Percentiles rank a stretch among this genome's conserved stretches.
Conservation (phyloP, 1,139 yeast genomes). For the Geotrichum klebahnii region DNA sequence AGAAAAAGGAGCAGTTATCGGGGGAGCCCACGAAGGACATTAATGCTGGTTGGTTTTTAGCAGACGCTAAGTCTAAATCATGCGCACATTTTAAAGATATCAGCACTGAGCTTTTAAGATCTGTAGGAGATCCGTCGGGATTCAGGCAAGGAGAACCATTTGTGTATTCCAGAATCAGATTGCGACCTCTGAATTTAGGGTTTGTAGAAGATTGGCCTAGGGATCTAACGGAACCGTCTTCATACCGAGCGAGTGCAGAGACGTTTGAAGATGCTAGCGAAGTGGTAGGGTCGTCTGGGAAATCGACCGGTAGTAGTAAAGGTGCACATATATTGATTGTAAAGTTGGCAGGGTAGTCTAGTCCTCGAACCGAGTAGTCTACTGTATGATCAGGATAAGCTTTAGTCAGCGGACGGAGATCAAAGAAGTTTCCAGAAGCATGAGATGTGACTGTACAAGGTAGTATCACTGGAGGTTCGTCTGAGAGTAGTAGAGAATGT, state of each 20-base stretch:
- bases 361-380: conserved; percentile 65
- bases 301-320: conserved; percentile 39
- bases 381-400: conserved; percentile 18
- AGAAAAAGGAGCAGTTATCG: conserved; percentile 76
- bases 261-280: conserved; percentile 50
- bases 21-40: conserved; percentile 66
- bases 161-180: conserved; percentile 63
- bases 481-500: not conserved
- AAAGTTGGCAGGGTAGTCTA: conserved; percentile 68
- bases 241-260: conserved; percentile 67
- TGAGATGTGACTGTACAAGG: conserved; percentile 34
- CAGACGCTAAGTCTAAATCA: conserved; percentile 46
- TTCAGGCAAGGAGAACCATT: conserved; percentile 67
- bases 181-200: conserved; percentile 68
- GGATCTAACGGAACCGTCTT: conserved; percentile 50
- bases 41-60: conserved; percentile 46
- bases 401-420: conserved; percentile 30
- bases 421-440: conserved; percentile 35
- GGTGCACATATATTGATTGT: conserved; percentile 74
- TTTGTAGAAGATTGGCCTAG: conserved; percentile 52
- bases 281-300: conserved; percentile 54
- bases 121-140: conserved; percentile 42
- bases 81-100: conserved; percentile 77
- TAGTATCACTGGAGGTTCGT: conserved; percentile 5
- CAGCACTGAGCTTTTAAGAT: conserved; percentile 57